These are phyloP conservation scores for Rhodosporidiobolus odoratus DNA, from an alignment of 768 basidiomycete species.

Conservation along the genomic window DNA sequence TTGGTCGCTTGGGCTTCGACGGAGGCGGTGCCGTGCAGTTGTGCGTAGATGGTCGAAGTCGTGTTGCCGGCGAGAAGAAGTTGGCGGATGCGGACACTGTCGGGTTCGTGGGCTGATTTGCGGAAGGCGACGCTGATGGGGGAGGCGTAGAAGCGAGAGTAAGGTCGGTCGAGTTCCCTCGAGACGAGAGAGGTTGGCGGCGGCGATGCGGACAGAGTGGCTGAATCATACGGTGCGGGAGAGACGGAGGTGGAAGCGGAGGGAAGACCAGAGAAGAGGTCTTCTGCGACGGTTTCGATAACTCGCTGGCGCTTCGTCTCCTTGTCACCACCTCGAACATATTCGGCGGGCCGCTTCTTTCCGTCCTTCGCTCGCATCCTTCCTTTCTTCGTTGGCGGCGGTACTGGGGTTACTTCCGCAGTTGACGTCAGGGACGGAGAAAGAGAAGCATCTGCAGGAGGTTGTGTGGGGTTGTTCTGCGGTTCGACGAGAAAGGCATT, in stretches of 20 bases:
- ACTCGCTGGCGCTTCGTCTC: neutral
- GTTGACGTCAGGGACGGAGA: neutral
- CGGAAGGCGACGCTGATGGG: neutral
- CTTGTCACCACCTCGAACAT: neutral
- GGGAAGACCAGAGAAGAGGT: neutral
- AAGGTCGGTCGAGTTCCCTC: neutral
- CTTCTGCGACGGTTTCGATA: neutral
- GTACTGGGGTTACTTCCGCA: neutral
- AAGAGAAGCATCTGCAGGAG: no score
- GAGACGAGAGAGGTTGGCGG: neutral
- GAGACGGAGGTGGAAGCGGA: neutral
- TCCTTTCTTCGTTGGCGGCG: neutral
- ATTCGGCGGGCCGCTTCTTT: neutral
- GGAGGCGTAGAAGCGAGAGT: neutral
- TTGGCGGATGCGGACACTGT: neutral
- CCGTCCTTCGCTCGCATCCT: neutral
- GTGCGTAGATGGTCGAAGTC: neutral
- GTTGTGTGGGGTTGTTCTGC: neutral
- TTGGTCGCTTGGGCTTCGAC: no score
- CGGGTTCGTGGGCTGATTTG: neutral
- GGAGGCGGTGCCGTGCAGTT: neutral
- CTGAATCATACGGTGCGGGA: neutral
- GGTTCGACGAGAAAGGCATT: neutral
- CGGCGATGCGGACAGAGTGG: neutral
- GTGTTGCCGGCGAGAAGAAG: slow-evolving; percentile 16